A percentile compares a stretch with the other conserved stretches of the same genome.
These are phyloP conservation scores for Santalum album DNA, from an alignment of 164 flowering plant species.

Conservation along the genomic window DNA sequence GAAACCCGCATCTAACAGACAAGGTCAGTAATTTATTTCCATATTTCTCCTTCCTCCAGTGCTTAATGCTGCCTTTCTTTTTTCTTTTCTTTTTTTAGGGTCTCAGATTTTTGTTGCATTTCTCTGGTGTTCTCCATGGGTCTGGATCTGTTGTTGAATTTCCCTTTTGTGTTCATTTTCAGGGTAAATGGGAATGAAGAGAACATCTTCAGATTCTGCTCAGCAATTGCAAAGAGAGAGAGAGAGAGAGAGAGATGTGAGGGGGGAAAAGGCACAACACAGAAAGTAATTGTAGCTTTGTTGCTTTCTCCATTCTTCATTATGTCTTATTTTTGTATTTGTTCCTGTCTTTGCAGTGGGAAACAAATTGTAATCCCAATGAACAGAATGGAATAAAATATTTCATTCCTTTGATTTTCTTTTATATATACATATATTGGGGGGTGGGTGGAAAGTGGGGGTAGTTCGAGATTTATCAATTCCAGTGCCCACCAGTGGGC, in stretches of 20 bases:
- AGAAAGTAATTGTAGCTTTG: conserved; percentile 26
- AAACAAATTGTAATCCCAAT: conserved; percentile 42
- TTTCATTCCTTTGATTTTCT: too few species aligned
- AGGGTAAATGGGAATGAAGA: conserved; percentile 38
- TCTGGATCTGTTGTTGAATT: too few species aligned
- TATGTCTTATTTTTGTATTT: conserved; percentile 15
- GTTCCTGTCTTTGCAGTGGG: conserved; percentile 47
- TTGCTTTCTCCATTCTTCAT: conserved; percentile 11
- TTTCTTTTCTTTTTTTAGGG: too few species aligned
- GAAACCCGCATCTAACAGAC: conserved; percentile 25
- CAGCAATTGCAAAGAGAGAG: background rate
- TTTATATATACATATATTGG: too few species aligned
- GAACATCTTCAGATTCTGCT: background rate
- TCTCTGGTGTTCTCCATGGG: background rate
- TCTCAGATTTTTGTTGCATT: background rate
- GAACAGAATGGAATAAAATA: conserved; percentile 16
- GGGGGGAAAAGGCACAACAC: conserved; percentile 14
- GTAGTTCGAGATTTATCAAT: too few species aligned
- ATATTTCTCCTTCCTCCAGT: too few species aligned
- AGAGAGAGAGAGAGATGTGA: conserved; percentile 17
- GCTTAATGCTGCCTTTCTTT: too few species aligned
- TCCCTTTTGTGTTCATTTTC: conserved; percentile 27
- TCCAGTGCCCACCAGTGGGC: too few species aligned
- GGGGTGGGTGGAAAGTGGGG: too few species aligned
- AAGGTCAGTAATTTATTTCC: too few species aligned